These are phyloP conservation scores for Saccharomyces pastorianus DNA, from an alignment of 1,139 yeast genomes.

Conservation along the genomic window DNA sequence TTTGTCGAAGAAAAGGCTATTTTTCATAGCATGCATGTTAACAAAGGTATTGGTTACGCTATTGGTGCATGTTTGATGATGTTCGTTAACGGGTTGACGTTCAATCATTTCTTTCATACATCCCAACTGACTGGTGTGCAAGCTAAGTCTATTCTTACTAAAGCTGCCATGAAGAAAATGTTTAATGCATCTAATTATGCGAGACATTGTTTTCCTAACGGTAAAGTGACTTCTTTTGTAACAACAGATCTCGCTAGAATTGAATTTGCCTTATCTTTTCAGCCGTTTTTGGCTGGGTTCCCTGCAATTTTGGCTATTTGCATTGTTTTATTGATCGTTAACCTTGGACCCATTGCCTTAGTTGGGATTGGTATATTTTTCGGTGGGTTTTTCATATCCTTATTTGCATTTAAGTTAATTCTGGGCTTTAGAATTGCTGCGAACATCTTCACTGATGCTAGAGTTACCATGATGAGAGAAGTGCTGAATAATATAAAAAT, in stretches of 20 bases:
- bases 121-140: conserved; percentile 62
- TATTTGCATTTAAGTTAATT: conserved; percentile 35
- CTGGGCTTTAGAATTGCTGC: conserved; percentile 40
- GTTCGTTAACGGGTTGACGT: conserved; percentile 41
- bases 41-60: conserved; percentile 55
- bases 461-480: conserved; percentile 46
- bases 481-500: conserved; percentile 44
- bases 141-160: conserved; percentile 56
- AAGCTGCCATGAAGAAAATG: conserved; percentile 59
- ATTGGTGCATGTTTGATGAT: conserved; percentile 46
- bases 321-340: conserved; percentile 55
- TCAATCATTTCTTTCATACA: conserved; percentile 56
- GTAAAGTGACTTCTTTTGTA: conserved; percentile 64
- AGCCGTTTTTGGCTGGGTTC: conserved; percentile 55
- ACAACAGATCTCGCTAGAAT: conserved; percentile 76
- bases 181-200: conserved; percentile 54
- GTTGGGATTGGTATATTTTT: conserved; percentile 56
- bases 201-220: conserved; percentile 51
- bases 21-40: conserved; percentile 29
- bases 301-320: conserved; percentile 55
- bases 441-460: conserved; percentile 41
- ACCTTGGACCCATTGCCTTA: conserved; percentile 66
- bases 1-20: conserved; percentile 38
- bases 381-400: conserved; percentile 28
- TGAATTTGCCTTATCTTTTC: conserved; percentile 67